These are phyloP conservation scores for Solanum virginianum DNA, from an alignment of 257 asterid genomes.

Conservation along the genomic window DNA sequence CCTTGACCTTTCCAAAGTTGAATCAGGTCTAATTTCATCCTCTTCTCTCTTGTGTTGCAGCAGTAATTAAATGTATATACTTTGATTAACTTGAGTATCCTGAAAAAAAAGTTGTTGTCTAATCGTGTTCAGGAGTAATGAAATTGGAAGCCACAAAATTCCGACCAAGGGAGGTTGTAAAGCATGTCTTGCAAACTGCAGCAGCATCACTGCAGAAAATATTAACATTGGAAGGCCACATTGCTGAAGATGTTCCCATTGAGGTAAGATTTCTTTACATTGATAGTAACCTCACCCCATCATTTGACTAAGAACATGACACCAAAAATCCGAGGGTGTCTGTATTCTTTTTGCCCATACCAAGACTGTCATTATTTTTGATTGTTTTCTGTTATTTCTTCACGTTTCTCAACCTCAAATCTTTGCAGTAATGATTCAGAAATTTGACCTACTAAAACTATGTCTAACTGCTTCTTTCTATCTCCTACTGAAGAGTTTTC, in stretches of 20 bases:
- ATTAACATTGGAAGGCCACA: conserved; percentile 66
- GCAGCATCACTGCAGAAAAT: conserved; percentile 79
- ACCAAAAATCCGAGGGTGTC: background rate
- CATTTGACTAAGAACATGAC: background rate
- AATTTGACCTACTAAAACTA: background rate
- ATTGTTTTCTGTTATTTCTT: background rate
- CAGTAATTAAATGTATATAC: background rate
- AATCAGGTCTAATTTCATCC: conserved; percentile 24
- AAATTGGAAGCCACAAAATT: conserved; percentile 84
- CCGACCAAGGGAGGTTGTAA: conserved; percentile 87
- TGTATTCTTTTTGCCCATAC: background rate
- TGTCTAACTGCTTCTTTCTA: background rate
- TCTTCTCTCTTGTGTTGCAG: background rate
- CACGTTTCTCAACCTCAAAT: background rate
- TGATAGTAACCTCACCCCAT: background rate
- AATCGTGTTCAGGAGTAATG: conserved; percentile 58
- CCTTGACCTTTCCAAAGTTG: conserved; percentile 85
- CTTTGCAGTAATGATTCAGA: background rate
- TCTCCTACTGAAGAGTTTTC: no score
- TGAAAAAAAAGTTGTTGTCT: background rate
- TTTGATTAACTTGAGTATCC: background rate
- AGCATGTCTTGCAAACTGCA: conserved; percentile 86
- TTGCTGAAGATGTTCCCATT: conserved; percentile 82
- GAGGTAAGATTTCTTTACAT: conserved; percentile 35
- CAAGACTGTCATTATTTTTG: background rate